A percentile compares a stretch with the other conserved stretches of the same genome.
phyloP scores from a whole-genome alignment of 2,329 filamentous ascomycete species.

The Aureobasidium uvarum region DNA sequence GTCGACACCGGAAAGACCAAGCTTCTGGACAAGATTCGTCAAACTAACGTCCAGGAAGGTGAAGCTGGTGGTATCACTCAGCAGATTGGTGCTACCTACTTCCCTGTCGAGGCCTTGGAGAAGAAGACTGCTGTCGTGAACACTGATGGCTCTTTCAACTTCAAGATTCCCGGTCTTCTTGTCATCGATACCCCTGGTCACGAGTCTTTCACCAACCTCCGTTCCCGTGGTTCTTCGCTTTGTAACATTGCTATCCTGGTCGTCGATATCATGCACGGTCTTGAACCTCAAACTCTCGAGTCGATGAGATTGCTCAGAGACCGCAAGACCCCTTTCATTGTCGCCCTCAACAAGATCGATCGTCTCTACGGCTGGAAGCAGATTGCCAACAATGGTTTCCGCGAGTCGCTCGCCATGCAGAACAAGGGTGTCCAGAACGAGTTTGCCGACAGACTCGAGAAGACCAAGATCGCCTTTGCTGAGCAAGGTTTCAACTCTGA shows the following conservation, averaged over 20 bases:
- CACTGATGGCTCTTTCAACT: slow-evolving; percentile 82
- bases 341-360: slow-evolving; percentile 99
- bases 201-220: slow-evolving; percentile 99
- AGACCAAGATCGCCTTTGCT: slow-evolving; percentile 89
- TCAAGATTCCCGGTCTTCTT: slow-evolving; percentile 95
- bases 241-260: slow-evolving; percentile 99
- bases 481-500: slow-evolving; percentile 99
- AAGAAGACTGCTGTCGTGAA: slow-evolving; percentile 95
- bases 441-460: slow-evolving; percentile 83
- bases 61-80: slow-evolving; percentile 99
- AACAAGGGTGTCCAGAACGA: slow-evolving; percentile 92
- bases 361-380: slow-evolving; percentile 99
- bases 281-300: slow-evolving; percentile 95
- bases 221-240: slow-evolving; percentile 93
- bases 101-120: slow-evolving; percentile 88
- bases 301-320: slow-evolving; percentile 94
- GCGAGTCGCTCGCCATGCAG: slow-evolving; percentile 84
- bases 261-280: slow-evolving; percentile 99
- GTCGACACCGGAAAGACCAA: slow-evolving; percentile 99
- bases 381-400: slow-evolving; percentile 97
- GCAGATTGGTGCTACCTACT: slow-evolving; percentile 99
- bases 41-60: slow-evolving; percentile 98
- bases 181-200: slow-evolving; percentile 98
- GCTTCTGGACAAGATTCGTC: slow-evolving; percentile 94
- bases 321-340: slow-evolving; percentile 95